Percentiles rank a stretch among this genome's conserved stretches.
Conservation (phyloP, 768 basidiomycete genomes). For the Pleurotus djamor region DNA sequence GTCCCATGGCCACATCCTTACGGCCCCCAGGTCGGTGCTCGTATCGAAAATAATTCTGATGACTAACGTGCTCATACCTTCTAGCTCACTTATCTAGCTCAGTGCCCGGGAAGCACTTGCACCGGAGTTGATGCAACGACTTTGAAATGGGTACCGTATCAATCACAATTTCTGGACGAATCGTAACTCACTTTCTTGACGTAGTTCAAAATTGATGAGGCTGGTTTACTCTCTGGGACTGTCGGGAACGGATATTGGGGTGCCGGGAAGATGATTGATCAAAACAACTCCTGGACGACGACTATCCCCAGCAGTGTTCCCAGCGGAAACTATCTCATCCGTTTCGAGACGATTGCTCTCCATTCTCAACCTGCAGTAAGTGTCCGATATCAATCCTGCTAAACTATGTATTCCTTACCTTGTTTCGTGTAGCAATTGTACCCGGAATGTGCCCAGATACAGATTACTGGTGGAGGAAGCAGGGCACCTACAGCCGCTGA, state of each 20-base stretch:
- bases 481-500: constrained; percentile 36
- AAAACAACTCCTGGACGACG: constrained; percentile 44
- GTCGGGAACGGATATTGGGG: constrained; percentile 37
- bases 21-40: constrained; percentile 35
- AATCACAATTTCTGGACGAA: too few species aligned
- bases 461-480: constrained; percentile 38
- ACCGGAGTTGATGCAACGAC: constrained; percentile 32
- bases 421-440: constrained; percentile 55
- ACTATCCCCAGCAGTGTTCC: constrained; percentile 43
- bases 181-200: too few species aligned
- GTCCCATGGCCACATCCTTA: constrained; percentile 38
- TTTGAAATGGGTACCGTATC: constrained; percentile 35
- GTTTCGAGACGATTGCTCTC: constrained; percentile 46
- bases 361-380: constrained; percentile 51
- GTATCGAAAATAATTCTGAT: not conserved
- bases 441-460: constrained; percentile 52
- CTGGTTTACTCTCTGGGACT: constrained; percentile 41
- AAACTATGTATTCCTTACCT: not conserved
- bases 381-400: not conserved
- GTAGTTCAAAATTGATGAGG: constrained; percentile 46
- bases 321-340: constrained; percentile 43
- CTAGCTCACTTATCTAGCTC: constrained; percentile 41
- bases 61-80: not conserved
- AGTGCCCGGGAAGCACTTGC: constrained; percentile 41
- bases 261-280: constrained; percentile 38